These are phyloP conservation scores for Carpinus viminea DNA, from an alignment of 306 rosid species.

Conservation along the genomic window DNA sequence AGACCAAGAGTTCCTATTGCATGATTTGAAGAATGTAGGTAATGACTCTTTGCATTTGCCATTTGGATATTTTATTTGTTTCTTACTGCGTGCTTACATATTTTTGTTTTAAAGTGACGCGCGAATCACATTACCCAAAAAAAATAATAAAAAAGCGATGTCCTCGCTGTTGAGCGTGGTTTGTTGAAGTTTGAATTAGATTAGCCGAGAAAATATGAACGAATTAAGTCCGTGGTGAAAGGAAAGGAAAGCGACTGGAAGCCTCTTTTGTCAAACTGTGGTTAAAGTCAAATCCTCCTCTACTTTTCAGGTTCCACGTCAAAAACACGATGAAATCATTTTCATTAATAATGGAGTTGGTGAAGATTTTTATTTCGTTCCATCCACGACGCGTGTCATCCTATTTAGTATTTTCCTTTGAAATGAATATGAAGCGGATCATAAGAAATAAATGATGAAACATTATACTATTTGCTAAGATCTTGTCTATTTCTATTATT, in stretches of 20 bases:
- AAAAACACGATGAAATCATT: not conserved
- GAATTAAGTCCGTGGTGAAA: not conserved
- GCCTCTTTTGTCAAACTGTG: not conserved
- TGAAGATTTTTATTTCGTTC: too few species aligned
- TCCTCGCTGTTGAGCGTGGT: not conserved
- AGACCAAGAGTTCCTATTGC: too few species aligned
- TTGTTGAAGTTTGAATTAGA: not conserved
- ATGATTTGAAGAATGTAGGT: too few species aligned
- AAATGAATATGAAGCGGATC: too few species aligned
- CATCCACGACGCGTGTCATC: too few species aligned
- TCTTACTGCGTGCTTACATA: too few species aligned
- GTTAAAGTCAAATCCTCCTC: not conserved
- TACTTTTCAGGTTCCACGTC: not conserved
- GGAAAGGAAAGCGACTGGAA: not conserved
- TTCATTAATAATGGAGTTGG: too few species aligned
- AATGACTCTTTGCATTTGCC: not conserved
- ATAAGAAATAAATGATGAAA: too few species aligned
- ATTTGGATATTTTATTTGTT: not conserved
- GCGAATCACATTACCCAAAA: not conserved
- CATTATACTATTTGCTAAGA: too few species aligned
- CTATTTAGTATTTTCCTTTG: too few species aligned
- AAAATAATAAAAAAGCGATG: not conserved
- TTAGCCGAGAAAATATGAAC: not conserved
- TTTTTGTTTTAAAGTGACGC: not conserved
- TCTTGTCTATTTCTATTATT: too few species aligned